Evolutionary conservation across 2,329 filamentous ascomycete genomes (phyloP), one percentile per base, ranked within the genome.

Genomic region (Fusarium veterinarium): DNA sequence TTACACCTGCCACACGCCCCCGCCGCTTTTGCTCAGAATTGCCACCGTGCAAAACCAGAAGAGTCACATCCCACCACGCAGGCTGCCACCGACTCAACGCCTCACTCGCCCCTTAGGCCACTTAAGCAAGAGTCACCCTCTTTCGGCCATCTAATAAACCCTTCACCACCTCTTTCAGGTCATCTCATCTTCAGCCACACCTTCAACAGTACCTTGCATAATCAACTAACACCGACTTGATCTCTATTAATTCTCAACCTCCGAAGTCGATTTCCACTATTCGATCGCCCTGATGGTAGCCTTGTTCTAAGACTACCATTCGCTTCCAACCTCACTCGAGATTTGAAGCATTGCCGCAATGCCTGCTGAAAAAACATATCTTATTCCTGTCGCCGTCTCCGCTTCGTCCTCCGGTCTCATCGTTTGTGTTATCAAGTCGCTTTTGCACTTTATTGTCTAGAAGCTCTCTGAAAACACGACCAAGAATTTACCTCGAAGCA

Each of bases 351-450:
- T 79, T 81, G 73, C 77, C 81, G 89, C 84, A 78, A 91, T 91
- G 89, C 85, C 84, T 87, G 79, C 89, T 89, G 86, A 83, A 85
- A 84, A 81, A 82, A 81, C 80, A 77, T 77, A 77, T 77, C 75
- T 80, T 80, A 84, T 83, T 84, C 86, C 89, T 91, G 89, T 91
- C 88, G 89, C 86, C 87, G 84, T 88, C 88, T 87, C 84, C 82
- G 87, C 85, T 83, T 85, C 83, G 88, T 89, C 86, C 80, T 85
- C 88, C 88, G 87, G 88, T 88, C 81, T 84, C 80, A 85, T 88
- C 85, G 81, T 85, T 84, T 81, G 85, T 88, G 85, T 85, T 86
- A 85, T 84, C 80, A 83, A 82, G 81, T 83, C 81, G 72, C 68
- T 71, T 81, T 78, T 78, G 79, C 79, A 79, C 81, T 76, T 73